Evolutionary conservation across 495 filamentous ascomycete species (phyloP), one percentile per base, ranked within the genome.

Genomic region (Penicillium angulare): DNA sequence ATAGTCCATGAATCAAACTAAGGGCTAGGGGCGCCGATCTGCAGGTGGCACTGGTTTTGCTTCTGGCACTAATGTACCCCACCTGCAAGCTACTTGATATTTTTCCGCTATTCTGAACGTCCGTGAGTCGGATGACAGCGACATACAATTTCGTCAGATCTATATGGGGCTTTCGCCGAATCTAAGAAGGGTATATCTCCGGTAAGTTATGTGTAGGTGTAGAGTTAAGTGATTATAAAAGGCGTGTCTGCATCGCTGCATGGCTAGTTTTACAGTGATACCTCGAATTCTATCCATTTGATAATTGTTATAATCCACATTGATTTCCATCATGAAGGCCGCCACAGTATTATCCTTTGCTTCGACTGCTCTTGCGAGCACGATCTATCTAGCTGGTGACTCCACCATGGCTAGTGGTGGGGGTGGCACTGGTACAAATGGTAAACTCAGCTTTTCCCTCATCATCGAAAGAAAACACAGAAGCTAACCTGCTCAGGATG

Each of bases 331-430:
- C 22, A 71, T 71, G 64, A 67, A 65, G 54, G 48, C 55, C 20
- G 36, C 56, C 13, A 29, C 54, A n/a, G n/a, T 1, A 17, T 66
- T 5, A 45, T 61, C 32, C 53, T 64, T 15, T 38, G 49, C 7
- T 35, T 66, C 13, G 45, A 51, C 53, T 40, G 54, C 52, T 9
- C 54, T 69, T 24, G 63, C 59, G 13, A 47, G 64, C 8, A 75
- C 66, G 0, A 59, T 83, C 49, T 83, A 82, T 57, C 66, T 83
- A 1, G 76, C 75, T 9, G 79, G 80, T 18, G 80, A 83, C 56
- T 81, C 78, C 18, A 83, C 80, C 21, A 83, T 81, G 74, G 80
- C 79, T 7, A 60, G 57, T 7, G 63, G 56, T 36, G 72, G 72
- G 4, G 68, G 63, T 15, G 71, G 67, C 12, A 66, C 66, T 13